Base-by-base conservation (phyloP, 495 filamentous ascomycete species). In the Neurospora intermedia region DNA sequence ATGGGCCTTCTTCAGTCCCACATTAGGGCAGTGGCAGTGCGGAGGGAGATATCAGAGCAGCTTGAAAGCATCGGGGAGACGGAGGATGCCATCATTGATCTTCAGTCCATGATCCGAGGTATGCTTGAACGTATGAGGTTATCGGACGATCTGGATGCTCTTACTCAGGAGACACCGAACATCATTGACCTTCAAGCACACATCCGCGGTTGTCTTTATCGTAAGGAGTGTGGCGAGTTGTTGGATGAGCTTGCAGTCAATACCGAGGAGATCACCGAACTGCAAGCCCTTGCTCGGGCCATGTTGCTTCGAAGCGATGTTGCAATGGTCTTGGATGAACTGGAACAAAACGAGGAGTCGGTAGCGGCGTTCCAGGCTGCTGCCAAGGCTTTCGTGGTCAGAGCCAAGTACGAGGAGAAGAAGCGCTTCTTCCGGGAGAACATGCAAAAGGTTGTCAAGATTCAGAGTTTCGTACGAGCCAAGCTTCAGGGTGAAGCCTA, bases 391-490 rank as follows among this genome's bases (percentile, higher is more conserved):
- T 88, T 86, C 74, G 76, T 97, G 15, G 87, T 98, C 71, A 88
- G 95, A 59, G 85, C 83, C 35, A 86, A 85, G 41, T 99, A 97
- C 77, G 89, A 87, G 54, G 93, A 94, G 77, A 96, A 97, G 85
- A 89, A 92, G 75, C 90, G 88, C 15, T 94, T 93, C 82, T 99
- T 94, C 83, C 89, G 91, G 71, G 90, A 95, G 81, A 99, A 99
- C 76, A 99, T 99, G 96, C 90, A 97, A 76, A 98, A 96, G 83
- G 96, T 99, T 23, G 91, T 99, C 82, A 99, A 99, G 82, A 91
- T 98, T 71, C 96, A 99, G 81, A 98, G 96, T 79, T 97, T 97
- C 75, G 91, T 98, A 69, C 88, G 96, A 72, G 96, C 89, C 35
- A 93, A 93, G 75, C 92, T 98, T 70, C 96, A 98, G 82, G 96